Evolutionary conservation across 257 asterid species (phyloP).

Genomic region (Solanum pimpinellifolium): DNA sequence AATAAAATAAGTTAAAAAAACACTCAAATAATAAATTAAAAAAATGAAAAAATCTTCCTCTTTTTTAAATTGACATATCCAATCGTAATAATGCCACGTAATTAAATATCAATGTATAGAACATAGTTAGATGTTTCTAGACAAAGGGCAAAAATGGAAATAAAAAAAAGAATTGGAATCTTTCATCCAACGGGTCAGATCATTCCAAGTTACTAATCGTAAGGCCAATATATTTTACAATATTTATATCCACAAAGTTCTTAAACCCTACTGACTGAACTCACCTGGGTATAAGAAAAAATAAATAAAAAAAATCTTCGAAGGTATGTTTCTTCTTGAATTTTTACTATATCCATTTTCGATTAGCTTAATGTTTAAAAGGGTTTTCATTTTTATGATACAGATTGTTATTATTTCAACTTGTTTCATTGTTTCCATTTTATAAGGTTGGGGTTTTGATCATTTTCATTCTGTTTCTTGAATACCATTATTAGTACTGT

Average conservation of each 20-base stretch:
- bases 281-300: neutral
- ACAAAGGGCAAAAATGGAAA: neutral
- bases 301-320: neutral
- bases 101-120: neutral
- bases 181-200: neutral
- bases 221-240: neutral
- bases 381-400: neutral
- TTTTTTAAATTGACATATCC: too few species aligned
- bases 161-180: neutral
- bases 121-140: neutral
- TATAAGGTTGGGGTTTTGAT: neutral
- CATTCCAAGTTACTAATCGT: neutral
- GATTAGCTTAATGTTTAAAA: neutral
- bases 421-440: neutral
- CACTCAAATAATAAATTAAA: too few species aligned
- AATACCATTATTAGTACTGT: neutral
- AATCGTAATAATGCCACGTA: neutral
- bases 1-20: too few species aligned
- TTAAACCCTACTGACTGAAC: neutral
- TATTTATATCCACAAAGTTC: neutral
- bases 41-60: too few species aligned
- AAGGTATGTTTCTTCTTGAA: neutral
- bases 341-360: neutral
- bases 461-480: neutral
- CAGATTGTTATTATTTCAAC: neutral